These are phyloP conservation scores for Willaertia magna DNA, from an alignment of 208 protist genomes.

Conservation along the genomic window DNA sequence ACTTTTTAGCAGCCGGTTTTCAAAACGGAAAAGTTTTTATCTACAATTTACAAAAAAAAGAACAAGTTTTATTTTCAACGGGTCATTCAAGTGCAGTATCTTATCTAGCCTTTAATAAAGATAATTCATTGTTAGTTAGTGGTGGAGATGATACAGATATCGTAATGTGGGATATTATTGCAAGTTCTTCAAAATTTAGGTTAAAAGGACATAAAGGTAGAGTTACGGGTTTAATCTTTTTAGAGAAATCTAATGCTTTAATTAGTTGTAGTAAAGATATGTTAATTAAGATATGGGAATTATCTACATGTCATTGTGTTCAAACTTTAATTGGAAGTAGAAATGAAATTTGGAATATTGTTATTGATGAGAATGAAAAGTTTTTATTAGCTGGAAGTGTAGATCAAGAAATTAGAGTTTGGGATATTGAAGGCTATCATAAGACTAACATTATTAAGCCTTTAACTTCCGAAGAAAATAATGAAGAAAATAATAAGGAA, in stretches of 20 bases:
- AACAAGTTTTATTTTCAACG: not conserved
- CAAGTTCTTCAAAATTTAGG: slow-evolving; percentile 51
- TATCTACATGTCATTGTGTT: not conserved
- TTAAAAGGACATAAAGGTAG: slow-evolving; percentile 65
- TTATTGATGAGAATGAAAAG: not conserved
- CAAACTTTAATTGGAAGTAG: slow-evolving; percentile 7
- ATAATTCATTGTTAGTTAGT: slow-evolving; percentile 47
- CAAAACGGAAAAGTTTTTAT: not conserved
- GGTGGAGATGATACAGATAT: slow-evolving; percentile 90
- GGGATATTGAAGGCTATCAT: not conserved
- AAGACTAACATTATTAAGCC: no score
- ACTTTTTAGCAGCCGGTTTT: not conserved
- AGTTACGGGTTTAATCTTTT: slow-evolving; percentile 49
- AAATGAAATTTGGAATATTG: not conserved
- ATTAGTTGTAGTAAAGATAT: slow-evolving; percentile 3
- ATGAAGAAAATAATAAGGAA: no score
- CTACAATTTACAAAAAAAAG: not conserved
- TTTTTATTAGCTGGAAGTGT: not conserved
- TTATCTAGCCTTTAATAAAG: slow-evolving; percentile 38
- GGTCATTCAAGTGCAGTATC: not conserved
- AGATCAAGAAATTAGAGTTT: not conserved
- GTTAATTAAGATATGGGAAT: slow-evolving; percentile 10
- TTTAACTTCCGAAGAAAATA: no score
- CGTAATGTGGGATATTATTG: slow-evolving; percentile 90
- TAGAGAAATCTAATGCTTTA: slow-evolving; percentile 12